These are phyloP conservation scores for Clarireedia hainanense DNA, from an alignment of 2,329 filamentous ascomycete genomes.

Conservation along the genomic window DNA sequence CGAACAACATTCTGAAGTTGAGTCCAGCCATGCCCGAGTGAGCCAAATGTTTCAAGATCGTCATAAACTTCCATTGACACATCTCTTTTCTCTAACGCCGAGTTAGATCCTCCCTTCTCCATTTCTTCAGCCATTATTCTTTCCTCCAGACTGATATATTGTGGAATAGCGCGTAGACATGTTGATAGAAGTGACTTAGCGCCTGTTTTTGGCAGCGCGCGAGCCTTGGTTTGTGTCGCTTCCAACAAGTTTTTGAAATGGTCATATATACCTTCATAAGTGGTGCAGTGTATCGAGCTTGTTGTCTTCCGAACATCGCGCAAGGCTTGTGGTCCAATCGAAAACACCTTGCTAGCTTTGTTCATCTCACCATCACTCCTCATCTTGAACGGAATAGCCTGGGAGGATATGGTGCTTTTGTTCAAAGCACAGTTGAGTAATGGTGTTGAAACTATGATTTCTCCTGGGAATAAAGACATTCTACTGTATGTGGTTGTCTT, in stretches of 20 bases:
- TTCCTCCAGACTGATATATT: slow-evolving; percentile 40
- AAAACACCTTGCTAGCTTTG: slow-evolving; percentile 12
- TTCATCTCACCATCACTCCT: background rate
- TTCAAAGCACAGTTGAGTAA: slow-evolving; percentile 22
- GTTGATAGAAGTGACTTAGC: slow-evolving; percentile 39
- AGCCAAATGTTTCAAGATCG: slow-evolving; percentile 39
- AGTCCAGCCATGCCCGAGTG: slow-evolving; percentile 36
- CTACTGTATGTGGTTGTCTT: background rate
- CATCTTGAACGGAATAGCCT: background rate
- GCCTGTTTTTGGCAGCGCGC: slow-evolving; percentile 19
- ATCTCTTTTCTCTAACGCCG: slow-evolving; percentile 28
- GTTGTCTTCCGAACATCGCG: slow-evolving; percentile 28
- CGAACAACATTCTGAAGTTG: slow-evolving; percentile 39
- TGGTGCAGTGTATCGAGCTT: slow-evolving; percentile 27
- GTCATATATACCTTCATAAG: slow-evolving; percentile 39
- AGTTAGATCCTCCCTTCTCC: slow-evolving; percentile 32
- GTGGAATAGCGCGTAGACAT: slow-evolving; percentile 41
- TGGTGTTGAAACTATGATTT: slow-evolving; percentile 27
- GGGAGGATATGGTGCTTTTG: background rate
- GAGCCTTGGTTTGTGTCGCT: slow-evolving; percentile 29
- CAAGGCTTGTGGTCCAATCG: slow-evolving; percentile 27
- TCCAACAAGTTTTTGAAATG: slow-evolving; percentile 38
- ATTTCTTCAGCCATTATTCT: slow-evolving; percentile 33
- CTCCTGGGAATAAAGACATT: slow-evolving; percentile 19
- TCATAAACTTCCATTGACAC: slow-evolving; percentile 40